Evolutionary conservation across 2,329 filamentous ascomycete species (phyloP), one percentile per base, ranked within the genome.

Genomic region (Trichoderma harzianum): DNA sequence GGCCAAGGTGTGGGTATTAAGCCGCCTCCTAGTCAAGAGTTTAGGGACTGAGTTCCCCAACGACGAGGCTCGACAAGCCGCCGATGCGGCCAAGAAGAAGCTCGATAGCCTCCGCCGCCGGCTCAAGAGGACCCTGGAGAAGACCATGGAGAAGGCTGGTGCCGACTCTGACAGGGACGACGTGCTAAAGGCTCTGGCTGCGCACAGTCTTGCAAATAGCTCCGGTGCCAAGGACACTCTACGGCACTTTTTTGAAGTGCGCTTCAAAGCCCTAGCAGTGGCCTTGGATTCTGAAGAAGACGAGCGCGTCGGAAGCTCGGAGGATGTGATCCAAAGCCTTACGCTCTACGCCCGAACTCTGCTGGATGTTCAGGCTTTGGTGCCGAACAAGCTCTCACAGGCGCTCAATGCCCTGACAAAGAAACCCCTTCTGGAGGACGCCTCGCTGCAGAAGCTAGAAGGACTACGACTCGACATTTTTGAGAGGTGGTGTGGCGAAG

Each of bases 171-270:
- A 86, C 75, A 76, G 85, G 72, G 77, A 85, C 72, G 84, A 88
- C 26, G 86, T 96, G 18, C 84, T 95, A 14, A 91, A 93, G 76
- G 90, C 91, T 0, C 85, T 98, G 75, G 92, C 91, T 70, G 94
- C 95, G 0, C 95, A 94, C 79, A 94, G 93, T 73, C 85, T 98
- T 65, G 89, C 91, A 1, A 94, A 92, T 3, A 97, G 89, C 77
- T 94, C 92, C 0, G 92, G 94, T 0, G 90, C 93, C 0, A 90
- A 88, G 71, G 94, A 97, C 78, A 92, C 93, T 0, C 81, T 98
- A 68, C 85, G 89, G 8, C 91, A 96, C 80, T 95, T 98, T 76
- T 86, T 97, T 64, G 87, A 90, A 66, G 87, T 94, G 8, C 87
- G 95, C 58, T 87, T 88, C 53, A 88, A 92, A 71, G 90, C 90